Evolutionary conservation across 2,329 filamentous ascomycete species (phyloP).

Genomic region (Aspergillus versicolor): DNA sequence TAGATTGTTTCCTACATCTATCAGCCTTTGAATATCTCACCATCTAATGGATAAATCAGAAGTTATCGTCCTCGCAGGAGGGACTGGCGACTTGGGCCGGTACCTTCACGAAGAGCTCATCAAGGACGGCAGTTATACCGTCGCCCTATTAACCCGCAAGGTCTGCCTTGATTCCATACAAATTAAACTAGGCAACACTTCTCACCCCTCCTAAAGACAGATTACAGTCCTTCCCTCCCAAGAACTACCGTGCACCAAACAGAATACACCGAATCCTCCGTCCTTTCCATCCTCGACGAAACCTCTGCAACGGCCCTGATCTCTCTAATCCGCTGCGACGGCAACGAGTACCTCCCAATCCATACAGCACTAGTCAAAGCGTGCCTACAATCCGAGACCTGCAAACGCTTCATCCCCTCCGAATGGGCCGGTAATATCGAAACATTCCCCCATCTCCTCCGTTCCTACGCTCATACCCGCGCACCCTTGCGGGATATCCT

Average conservation of each 20-base stretch:
- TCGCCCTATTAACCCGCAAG: conserved; percentile 5
- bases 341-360: neutral
- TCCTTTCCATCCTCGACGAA: neutral
- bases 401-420: conserved; percentile 13
- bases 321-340: conserved; percentile 5
- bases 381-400: conserved; percentile 1
- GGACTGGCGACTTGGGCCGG: conserved; percentile 4
- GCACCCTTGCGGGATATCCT: conserved; percentile 4
- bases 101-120: conserved; percentile 12
- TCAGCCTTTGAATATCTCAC: no score
- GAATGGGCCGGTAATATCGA: conserved; percentile 10
- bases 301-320: conserved; percentile 2
- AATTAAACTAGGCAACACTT: no score
- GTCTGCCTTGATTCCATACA: neutral
- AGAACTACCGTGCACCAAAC: neutral
- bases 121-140: neutral
- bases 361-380: conserved; percentile 6
- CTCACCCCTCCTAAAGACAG: neutral
- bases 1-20: no score
- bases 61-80: neutral
- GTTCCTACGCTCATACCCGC: neutral
- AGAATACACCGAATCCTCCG: conserved; percentile 5
- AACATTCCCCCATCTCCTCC: conserved; percentile 3
- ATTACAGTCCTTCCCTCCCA: neutral
- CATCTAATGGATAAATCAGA: neutral